Percentiles rank a stretch among this genome's conserved stretches.
Evolutionary conservation across 108 stramenopile species (phyloP).

Genomic region (Tribonema minus): DNA sequence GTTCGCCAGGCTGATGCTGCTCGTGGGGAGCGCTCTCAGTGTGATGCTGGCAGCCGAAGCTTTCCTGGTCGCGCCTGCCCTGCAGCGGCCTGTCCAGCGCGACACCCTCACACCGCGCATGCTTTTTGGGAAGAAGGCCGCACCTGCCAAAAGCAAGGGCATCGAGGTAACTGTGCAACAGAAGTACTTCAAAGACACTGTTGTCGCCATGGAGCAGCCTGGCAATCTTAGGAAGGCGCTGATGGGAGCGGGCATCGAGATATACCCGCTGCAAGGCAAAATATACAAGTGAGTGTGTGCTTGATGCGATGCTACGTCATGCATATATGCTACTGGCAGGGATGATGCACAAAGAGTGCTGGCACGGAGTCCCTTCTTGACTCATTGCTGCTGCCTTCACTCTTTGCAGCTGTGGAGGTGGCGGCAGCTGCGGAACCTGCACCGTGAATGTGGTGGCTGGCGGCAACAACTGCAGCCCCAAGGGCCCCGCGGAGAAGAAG

Average conservation of each 20-base stretch:
- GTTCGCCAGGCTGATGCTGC: too few relatives aligned
- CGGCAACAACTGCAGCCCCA: conserved; percentile 29
- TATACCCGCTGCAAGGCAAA: conserved; percentile 46
- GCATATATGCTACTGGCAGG: too few relatives aligned
- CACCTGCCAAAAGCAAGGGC: background rate
- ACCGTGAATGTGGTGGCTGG: conserved; percentile 35
- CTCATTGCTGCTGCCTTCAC: background rate
- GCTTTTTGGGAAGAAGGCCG: conserved; percentile 14
- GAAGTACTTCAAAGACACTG: conserved; percentile 41
- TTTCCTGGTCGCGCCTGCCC: too few relatives aligned
- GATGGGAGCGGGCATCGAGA: conserved; percentile 33
- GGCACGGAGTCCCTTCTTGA: too few relatives aligned
- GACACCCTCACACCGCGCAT: too few relatives aligned
- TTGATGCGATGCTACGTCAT: background rate
- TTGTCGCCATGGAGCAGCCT: background rate
- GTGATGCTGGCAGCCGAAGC: too few relatives aligned
- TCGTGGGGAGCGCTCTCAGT: too few relatives aligned
- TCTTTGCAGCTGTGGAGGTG: conserved; percentile 35
- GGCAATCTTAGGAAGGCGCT: conserved; percentile 40
- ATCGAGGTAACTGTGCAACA: conserved; percentile 39
- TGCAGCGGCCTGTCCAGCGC: too few relatives aligned
- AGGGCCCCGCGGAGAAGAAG: conserved; percentile 42
- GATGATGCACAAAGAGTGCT: too few relatives aligned
- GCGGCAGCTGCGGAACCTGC: conserved; percentile 44
- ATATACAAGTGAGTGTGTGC: conserved; percentile 19